Evolutionary conservation across 495 filamentous ascomycete genomes (phyloP).

Genomic region (Neurospora africana): DNA sequence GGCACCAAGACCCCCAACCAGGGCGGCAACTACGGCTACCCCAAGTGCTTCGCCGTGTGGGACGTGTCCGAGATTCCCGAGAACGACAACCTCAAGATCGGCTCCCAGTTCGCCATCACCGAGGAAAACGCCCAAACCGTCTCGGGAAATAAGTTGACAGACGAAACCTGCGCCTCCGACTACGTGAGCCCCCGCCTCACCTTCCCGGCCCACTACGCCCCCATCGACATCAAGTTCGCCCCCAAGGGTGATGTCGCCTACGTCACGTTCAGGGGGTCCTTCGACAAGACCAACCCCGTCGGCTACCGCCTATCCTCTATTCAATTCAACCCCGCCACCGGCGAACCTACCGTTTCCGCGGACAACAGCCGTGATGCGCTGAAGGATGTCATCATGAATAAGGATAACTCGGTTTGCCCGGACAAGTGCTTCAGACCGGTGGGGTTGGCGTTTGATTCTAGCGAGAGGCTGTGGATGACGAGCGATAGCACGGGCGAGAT

Average conservation of each 20-base stretch:
- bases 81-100: conserved; percentile 32
- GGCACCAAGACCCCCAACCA: conserved; percentile 19
- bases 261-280: conserved; percentile 46
- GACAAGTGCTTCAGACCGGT: conserved; percentile 41
- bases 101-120: conserved; percentile 39
- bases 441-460: conserved; percentile 34
- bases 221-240: conserved; percentile 43
- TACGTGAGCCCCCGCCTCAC: conserved; percentile 34
- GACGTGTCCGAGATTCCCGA: conserved; percentile 41
- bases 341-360: conserved; percentile 25
- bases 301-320: conserved; percentile 42
- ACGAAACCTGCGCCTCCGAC: conserved; percentile 32
- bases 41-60: conserved; percentile 53
- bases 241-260: conserved; percentile 30
- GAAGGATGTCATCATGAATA: conserved; percentile 38
- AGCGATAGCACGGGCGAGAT: conserved; percentile 44
- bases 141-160: conserved; percentile 24
- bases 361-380: conserved; percentile 26
- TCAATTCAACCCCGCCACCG: conserved; percentile 23
- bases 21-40: conserved; percentile 48
- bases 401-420: conserved; percentile 32
- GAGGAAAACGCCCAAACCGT: conserved; percentile 13
- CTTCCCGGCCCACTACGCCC: conserved; percentile 45
- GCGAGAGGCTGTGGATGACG: conserved; percentile 37
- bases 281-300: conserved; percentile 33